Base-by-base conservation (phyloP, 441 rosid genomes). In the Erodium texanum region DNA sequence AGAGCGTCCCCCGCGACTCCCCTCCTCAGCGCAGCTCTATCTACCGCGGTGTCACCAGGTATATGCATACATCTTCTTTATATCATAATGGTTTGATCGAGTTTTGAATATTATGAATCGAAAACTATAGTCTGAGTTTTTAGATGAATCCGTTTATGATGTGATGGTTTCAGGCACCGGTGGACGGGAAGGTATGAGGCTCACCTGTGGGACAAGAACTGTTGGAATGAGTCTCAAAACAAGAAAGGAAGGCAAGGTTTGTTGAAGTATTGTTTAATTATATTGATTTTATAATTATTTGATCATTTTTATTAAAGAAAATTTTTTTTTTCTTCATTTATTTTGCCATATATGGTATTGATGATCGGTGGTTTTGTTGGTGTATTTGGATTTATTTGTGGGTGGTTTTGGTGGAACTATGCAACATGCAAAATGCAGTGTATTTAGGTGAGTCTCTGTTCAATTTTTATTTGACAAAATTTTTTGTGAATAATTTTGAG, bases 171-270 rank as follows among this genome's bases (percentile, higher is more conserved):
- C 59, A 92, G 97, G 86, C 98, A 92, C 76, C 83, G 98, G 54
- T 92, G 96, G 96, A 92, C 98, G 0, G 94, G 98, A 0, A 84
- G 98, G 9, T 92, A 83, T 74, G 96, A 92, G 71, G 96, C 98
- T 68, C 96, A 92, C 77, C 81, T 92, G 80, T 92, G 96, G 98
- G 98, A 92, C 77, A 89, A 89, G 79, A 83, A 92, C 67, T 81
- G 94, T 78, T 92, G 96, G 98, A 92, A 92, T 69, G 90, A 84
- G 66, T 81, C 98, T 0, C 98, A 86, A 67, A 89, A 85, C 82
- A 92, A 88, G 82, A 92, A 89, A 82, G 98, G 98, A 58, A 81
- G 91, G 75, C 98, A 92, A 92, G 98, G 98, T 92, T 50, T 8
- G 0, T 15, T 0, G 18, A 48, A 48, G 15, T 48, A 14, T 14